phyloP scores from a whole-genome alignment of 768 basidiomycete species.

The Agaricus bisporus region DNA sequence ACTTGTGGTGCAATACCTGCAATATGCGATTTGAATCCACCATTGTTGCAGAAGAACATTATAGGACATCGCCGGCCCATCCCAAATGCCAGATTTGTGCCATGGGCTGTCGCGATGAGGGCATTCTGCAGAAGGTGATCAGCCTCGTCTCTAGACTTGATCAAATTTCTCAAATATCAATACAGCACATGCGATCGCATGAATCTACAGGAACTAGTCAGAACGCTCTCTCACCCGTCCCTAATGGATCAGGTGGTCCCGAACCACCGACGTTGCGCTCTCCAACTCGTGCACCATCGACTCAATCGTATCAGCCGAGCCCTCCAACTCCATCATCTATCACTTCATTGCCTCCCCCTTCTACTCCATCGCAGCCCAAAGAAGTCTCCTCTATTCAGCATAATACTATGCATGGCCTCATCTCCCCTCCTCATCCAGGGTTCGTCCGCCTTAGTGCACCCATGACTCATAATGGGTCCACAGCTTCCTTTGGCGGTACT shows the following conservation, averaged over 20 bases:
- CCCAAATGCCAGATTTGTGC: slow-evolving; percentile 38
- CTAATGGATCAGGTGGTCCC: not conserved
- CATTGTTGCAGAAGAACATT: slow-evolving; percentile 33
- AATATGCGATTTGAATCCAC: slow-evolving; percentile 32
- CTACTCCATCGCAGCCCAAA: slow-evolving; percentile 2
- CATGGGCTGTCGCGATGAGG: slow-evolving; percentile 34
- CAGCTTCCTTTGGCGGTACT: slow-evolving; percentile 14
- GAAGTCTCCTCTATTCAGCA: not conserved
- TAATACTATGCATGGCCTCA: not conserved
- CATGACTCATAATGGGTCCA: not conserved
- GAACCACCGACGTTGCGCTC: slow-evolving; percentile 6
- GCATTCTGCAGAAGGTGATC: slow-evolving; percentile 30
- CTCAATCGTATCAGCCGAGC: not conserved
- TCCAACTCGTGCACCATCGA: not conserved
- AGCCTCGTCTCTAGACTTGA: not conserved
- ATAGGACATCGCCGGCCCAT: slow-evolving; percentile 33
- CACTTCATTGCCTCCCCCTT: slow-evolving; percentile 7
- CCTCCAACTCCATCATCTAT: not conserved
- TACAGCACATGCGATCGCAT: slow-evolving; percentile 14
- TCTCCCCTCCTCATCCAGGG: not conserved
- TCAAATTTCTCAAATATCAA: not conserved
- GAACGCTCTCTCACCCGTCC: not conserved
- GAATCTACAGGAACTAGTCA: not conserved
- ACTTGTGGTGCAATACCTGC: slow-evolving; percentile 30
- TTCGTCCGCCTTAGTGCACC: not conserved